phyloP scores from a whole-genome alignment of 2,329 filamentous ascomycete species.

The Botryotinia calthae region DNA sequence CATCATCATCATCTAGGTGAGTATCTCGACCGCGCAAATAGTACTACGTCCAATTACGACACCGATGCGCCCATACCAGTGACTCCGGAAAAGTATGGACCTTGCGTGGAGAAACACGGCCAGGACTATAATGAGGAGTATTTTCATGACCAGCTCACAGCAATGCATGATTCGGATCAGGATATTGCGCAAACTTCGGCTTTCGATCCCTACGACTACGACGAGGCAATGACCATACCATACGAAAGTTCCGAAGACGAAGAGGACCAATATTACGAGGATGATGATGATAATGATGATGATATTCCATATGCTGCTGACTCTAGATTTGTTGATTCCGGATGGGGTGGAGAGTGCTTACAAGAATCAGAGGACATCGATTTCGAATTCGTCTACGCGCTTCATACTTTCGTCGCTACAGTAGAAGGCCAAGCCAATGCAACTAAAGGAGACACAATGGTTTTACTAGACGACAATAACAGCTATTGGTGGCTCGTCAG shows the following conservation, averaged over 20 bases:
- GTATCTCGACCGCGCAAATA: conserved; percentile 40
- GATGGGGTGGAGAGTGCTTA: conserved; percentile 82
- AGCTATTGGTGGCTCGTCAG: conserved; percentile 99
- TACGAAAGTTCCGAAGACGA: conserved; percentile 36
- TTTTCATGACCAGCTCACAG: conserved; percentile 25
- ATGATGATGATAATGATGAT: conserved; percentile 52
- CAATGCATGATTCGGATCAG: conserved; percentile 1
- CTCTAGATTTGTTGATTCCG: conserved; percentile 64
- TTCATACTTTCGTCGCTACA: conserved; percentile 96
- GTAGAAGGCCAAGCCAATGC: conserved; percentile 98
- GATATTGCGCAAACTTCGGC: not conserved
- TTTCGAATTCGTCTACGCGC: conserved; percentile 98
- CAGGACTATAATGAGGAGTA: conserved; percentile 27
- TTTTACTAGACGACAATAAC: conserved; percentile 95
- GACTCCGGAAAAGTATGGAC: conserved; percentile 7
- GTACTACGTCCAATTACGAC: conserved; percentile 50
- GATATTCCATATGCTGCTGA: conserved; percentile 50
- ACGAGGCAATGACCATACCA: conserved; percentile 26
- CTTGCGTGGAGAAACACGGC: conserved; percentile 24
- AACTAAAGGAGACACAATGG: conserved; percentile 98
- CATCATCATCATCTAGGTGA: conserved; percentile 52
- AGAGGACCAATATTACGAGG: conserved; percentile 38
- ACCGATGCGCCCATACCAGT: conserved; percentile 12
- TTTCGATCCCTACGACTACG: conserved; percentile 23
- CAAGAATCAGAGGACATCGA: conserved; percentile 95